These are phyloP conservation scores for Bruguiera sexangula DNA, from an alignment of 345 rosid species.

Conservation along the genomic window DNA sequence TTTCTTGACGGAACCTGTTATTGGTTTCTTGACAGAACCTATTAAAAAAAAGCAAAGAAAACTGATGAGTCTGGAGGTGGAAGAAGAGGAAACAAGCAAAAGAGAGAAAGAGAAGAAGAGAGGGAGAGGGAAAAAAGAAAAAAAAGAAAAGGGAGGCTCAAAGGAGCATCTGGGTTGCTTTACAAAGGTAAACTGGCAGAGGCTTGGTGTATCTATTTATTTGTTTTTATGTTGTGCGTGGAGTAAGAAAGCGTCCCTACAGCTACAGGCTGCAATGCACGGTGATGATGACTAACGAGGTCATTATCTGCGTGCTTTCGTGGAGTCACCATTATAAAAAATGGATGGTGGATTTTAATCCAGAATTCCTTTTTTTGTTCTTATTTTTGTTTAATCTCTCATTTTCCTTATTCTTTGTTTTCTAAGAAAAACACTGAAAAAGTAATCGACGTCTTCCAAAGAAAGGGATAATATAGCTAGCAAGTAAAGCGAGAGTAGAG, in stretches of 20 bases:
- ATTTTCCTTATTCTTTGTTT: neutral
- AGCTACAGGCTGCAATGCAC: neutral
- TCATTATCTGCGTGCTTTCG: conserved; percentile 8
- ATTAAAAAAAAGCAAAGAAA: neutral
- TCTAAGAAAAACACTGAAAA: neutral
- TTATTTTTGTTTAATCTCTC: neutral
- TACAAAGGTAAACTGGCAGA: conserved; percentile 18
- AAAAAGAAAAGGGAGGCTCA: conserved; percentile 15
- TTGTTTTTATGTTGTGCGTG: neutral
- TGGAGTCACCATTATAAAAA: neutral
- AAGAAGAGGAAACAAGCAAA: neutral
- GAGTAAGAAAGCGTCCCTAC: conserved; percentile 3
- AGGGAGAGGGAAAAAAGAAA: neutral
- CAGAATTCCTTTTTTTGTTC: neutral
- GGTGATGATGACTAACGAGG: neutral
- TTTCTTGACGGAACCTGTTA: too few species aligned
- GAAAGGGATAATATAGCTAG: neutral
- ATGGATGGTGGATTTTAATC: conserved; percentile 1
- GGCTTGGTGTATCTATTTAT: neutral
- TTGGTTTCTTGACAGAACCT: too few species aligned
- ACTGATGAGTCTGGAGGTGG: neutral
- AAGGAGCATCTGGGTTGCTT: conserved; percentile 4
- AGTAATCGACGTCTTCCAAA: neutral
- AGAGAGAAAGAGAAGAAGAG: neutral
- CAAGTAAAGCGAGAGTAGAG: neutral